These are phyloP conservation scores for Mycena crocata DNA, from an alignment of 768 basidiomycete genomes.

Conservation along the genomic window DNA sequence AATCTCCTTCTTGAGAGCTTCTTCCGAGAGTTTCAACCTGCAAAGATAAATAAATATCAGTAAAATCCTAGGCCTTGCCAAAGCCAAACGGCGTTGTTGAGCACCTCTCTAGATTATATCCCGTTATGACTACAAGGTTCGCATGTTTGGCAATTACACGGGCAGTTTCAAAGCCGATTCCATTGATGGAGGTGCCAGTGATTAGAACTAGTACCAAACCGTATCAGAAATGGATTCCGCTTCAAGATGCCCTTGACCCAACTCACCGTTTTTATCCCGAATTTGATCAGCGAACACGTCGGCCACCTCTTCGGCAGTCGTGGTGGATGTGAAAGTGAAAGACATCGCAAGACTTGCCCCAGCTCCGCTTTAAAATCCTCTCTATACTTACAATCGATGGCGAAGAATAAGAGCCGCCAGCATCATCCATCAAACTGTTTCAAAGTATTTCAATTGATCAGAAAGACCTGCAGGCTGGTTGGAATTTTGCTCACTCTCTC, in stretches of 20 bases:
- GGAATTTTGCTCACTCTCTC: too few relatives aligned
- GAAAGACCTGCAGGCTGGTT: too few relatives aligned
- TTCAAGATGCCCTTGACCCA: background rate
- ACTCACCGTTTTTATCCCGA: background rate
- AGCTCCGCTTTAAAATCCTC: too few relatives aligned
- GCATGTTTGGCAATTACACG: constrained; percentile 20
- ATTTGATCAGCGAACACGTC: background rate
- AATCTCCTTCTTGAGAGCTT: background rate
- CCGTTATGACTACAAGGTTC: constrained; percentile 17
- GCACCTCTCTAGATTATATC: constrained; percentile 12
- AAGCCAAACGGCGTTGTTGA: background rate
- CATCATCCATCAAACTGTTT: too few relatives aligned
- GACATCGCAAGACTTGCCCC: background rate
- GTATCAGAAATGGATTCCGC: background rate
- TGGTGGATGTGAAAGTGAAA: background rate
- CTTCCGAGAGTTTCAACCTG: constrained; percentile 4
- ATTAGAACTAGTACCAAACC: constrained; percentile 3
- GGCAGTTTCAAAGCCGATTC: constrained; percentile 17
- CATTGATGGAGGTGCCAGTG: constrained; percentile 9
- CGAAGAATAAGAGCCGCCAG: too few relatives aligned
- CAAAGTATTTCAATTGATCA: too few relatives aligned
- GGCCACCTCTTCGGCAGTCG: constrained; percentile 3
- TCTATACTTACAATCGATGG: too few relatives aligned
- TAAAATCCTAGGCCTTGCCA: background rate
- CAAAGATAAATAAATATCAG: too few relatives aligned